Base-by-base conservation (phyloP, 192 early-diverging fungal genomes). In the Funneliformis geosporum region DNA sequence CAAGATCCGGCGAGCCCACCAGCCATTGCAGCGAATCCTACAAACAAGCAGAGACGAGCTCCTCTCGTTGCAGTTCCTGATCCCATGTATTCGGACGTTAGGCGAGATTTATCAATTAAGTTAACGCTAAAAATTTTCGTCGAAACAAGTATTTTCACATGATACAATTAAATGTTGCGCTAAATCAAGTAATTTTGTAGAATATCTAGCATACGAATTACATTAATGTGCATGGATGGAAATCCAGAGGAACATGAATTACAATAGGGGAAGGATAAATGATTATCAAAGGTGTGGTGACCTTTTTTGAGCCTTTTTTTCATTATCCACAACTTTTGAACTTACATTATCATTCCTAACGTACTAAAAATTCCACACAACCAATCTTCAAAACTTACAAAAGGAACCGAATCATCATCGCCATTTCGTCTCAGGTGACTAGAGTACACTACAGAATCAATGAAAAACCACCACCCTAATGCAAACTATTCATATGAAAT, bases 401-500 rank as follows among this genome's bases (percentile, higher is more conserved):
- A 39, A n/a, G 84, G 84, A 60, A 88, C 84, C 25, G 44, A 76
- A 4, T 83, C 81, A 8, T 43, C 9, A 5, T 83, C 78, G 16
- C 76, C 78, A 33, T 33, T 33, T 33, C 33, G 33, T 43, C 83
- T 71, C 40, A 60, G 38, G 18, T 59, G 73, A 33, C 65, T 68
- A n/a, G 88, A 84, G 50, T 77, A 70, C 25, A 85, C 85, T 27
- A 87, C 83, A 23, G 88, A 87, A 72, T 90, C 89, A n/a, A 90
- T 84, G 80, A 90, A 90, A 39, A 87, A 84, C 89, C 89, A 90
- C 89, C 89, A 90, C 14, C 89, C 89, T 60, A 89, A 69, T 4
- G 88, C 89, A 79, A 90, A 85, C 89, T 90, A 78, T 60, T 14
- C 46, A 42, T 47, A 28, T 3, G 28, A 39, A n/a, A 43, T 8